These are phyloP conservation scores for Mortierella sp. DNA, from an alignment of 371 early-diverging fungal species.

Conservation along the genomic window DNA sequence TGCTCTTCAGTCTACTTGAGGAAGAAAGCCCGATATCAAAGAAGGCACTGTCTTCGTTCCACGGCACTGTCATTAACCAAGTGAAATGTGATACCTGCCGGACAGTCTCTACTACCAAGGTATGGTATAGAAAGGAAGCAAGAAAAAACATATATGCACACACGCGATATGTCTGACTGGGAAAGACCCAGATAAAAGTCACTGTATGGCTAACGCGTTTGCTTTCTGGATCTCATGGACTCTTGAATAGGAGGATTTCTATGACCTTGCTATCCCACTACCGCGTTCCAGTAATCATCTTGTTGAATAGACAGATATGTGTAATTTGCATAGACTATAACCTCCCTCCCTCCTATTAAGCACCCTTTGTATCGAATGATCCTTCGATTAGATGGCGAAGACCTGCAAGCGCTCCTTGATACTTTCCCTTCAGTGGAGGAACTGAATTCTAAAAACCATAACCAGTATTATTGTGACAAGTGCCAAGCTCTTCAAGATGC, in stretches of 20 bases:
- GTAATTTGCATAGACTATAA: not conserved
- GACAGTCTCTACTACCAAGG: slow-evolving; percentile 42
- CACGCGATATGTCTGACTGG: not conserved
- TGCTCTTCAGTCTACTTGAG: slow-evolving; percentile 49
- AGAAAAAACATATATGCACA: not conserved
- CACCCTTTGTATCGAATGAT: too few relatives aligned
- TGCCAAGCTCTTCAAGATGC: slow-evolving; percentile 40
- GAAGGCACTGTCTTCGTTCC: slow-evolving; percentile 33
- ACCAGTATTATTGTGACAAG: slow-evolving; percentile 48
- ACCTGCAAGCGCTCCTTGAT: slow-evolving; percentile 30
- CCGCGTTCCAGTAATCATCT: slow-evolving; percentile 20
- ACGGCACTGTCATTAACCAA: slow-evolving; percentile 36
- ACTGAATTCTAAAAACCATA: slow-evolving; percentile 36
- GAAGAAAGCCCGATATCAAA: slow-evolving; percentile 41
- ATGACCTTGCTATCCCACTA: slow-evolving; percentile 45
- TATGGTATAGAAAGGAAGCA: slow-evolving; percentile 4
- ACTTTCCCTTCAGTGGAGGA: slow-evolving; percentile 41
- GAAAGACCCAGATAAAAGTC: too few relatives aligned
- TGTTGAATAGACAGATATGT: not conserved
- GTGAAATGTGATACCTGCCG: slow-evolving; percentile 42
- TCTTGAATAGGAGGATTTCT: slow-evolving; percentile 41
- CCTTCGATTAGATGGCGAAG: not conserved
- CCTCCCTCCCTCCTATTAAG: too few relatives aligned
- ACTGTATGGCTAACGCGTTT: not conserved
- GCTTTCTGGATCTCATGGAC: not conserved